These are phyloP conservation scores for Protoeuglena noctilucae DNA, from an alignment of 139 green algal genomes.

Conservation along the genomic window DNA sequence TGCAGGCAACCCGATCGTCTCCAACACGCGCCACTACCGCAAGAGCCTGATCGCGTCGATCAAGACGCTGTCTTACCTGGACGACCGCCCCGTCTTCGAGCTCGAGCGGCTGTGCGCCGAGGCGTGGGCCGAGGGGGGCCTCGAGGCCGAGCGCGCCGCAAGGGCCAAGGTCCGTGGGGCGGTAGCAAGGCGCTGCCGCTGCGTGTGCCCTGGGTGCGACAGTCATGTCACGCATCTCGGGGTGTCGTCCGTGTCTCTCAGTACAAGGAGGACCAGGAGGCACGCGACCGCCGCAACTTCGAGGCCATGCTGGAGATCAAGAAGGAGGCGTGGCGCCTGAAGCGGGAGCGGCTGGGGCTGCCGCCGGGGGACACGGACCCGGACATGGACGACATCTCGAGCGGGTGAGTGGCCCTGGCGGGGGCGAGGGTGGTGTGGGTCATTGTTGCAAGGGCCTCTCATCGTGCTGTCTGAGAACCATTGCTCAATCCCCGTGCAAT, in stretches of 20 bases:
- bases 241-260: no score
- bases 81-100: constrained; percentile 66
- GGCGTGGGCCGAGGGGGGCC: constrained; percentile 44
- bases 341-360: constrained; percentile 41
- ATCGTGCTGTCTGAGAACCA: no score
- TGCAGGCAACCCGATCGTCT: constrained; percentile 68
- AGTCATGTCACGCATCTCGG: no score
- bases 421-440: no score
- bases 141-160: constrained; percentile 59
- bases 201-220: no score
- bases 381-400: constrained; percentile 38
- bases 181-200: no score
- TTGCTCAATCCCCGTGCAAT: no score
- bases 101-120: constrained; percentile 42
- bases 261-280: no score
- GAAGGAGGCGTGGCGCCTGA: constrained; percentile 36
- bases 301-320: constrained; percentile 46
- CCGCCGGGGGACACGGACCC: constrained; percentile 53
- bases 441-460: no score
- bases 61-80: constrained; percentile 54
- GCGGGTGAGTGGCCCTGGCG: no score
- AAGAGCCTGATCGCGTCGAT: constrained; percentile 43
- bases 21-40: constrained; percentile 48
- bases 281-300: constrained; percentile 41
- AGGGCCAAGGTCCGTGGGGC: no score